phyloP scores from a whole-genome alignment of 2,329 filamentous ascomycete genomes.

The Alternaria dauci region DNA sequence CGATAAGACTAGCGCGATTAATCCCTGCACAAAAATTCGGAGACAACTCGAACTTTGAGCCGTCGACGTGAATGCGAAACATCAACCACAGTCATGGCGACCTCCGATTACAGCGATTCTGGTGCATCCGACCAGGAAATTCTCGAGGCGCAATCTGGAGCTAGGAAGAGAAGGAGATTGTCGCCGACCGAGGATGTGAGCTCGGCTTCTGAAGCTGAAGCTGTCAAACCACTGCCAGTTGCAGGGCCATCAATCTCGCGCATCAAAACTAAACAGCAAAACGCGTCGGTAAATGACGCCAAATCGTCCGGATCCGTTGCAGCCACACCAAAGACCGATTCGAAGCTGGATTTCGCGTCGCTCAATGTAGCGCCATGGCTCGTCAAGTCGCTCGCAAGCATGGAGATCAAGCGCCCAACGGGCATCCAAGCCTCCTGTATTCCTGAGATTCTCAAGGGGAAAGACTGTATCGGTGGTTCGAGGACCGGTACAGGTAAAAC shows the following conservation, averaged over 20 bases:
- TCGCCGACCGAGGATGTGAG: constrained; percentile 30
- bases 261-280: constrained; percentile 44
- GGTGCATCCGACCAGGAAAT: constrained; percentile 39
- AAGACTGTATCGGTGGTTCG: constrained; percentile 91
- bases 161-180: constrained; percentile 50
- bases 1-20: constrained; percentile 36
- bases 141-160: constrained; percentile 39
- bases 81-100: constrained; percentile 22
- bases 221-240: constrained; percentile 20
- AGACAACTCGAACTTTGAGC: constrained; percentile 11
- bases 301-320: background rate
- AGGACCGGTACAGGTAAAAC: constrained; percentile 97
- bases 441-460: constrained; percentile 87
- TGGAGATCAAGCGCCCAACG: constrained; percentile 88
- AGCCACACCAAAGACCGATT: background rate
- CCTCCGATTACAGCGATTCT: constrained; percentile 27
- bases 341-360: constrained; percentile 65
- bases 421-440: constrained; percentile 94
- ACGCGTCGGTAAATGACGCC: constrained; percentile 5
- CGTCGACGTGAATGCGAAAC: constrained; percentile 1
- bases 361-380: constrained; percentile 86
- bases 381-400: constrained; percentile 75
- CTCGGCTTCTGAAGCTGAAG: constrained; percentile 27
- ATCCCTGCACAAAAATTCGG: constrained; percentile 41
- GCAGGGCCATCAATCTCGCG: constrained; percentile 43